Evolutionary conservation across 768 basidiomycete species (phyloP).

Genomic region (Paxillus ammoniavirescens): DNA sequence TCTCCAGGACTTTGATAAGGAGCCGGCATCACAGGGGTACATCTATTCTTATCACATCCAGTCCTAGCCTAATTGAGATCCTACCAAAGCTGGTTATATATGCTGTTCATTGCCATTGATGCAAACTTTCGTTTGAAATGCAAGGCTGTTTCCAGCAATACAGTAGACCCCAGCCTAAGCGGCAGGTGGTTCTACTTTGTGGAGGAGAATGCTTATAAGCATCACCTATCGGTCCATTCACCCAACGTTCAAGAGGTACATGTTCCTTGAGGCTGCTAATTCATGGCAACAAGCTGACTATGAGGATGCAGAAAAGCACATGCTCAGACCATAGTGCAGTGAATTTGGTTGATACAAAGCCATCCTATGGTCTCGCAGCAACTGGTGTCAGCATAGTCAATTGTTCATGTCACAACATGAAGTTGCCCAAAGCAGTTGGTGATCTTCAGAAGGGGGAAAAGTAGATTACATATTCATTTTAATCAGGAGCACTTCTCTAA

Average conservation of each 20-base stretch:
- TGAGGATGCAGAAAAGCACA: background rate
- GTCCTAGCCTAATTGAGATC: background rate
- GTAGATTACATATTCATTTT: background rate
- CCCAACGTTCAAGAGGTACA: constrained; percentile 19
- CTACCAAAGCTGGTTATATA: constrained; percentile 15
- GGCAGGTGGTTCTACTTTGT: constrained; percentile 25
- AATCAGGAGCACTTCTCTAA: too few relatives aligned
- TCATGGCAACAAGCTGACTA: background rate
- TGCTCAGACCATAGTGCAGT: background rate
- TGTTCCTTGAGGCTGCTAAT: background rate
- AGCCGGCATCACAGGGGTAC: background rate
- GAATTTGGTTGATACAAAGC: background rate
- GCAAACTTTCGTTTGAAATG: constrained; percentile 30
- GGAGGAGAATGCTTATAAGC: constrained; percentile 19
- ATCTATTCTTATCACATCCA: background rate
- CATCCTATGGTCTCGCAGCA: background rate
- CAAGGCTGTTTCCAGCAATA: constrained; percentile 9
- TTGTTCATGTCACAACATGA: constrained; percentile 10
- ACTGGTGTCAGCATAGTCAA: constrained; percentile 4
- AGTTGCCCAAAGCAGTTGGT: constrained; percentile 3
- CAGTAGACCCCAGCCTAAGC: constrained; percentile 18
- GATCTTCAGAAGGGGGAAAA: constrained; percentile 14
- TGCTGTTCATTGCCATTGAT: constrained; percentile 24
- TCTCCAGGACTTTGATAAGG: background rate
- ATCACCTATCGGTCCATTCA: constrained; percentile 3